Evolutionary conservation across 2,329 filamentous ascomycete genomes (phyloP).

Genomic region (Claviceps capensis): DNA sequence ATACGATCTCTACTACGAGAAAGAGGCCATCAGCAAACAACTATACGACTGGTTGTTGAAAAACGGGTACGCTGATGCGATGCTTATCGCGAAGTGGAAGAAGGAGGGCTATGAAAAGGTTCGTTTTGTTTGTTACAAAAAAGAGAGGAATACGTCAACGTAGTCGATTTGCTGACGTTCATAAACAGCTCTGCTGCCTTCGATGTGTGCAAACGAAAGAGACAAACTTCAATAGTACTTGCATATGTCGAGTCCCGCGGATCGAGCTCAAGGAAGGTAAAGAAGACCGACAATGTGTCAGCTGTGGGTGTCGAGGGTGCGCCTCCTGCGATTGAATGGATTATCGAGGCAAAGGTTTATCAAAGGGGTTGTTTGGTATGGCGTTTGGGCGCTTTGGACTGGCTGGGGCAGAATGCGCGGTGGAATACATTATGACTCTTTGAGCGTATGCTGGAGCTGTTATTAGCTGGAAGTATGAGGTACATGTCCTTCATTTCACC

Average conservation of each 20-base stretch:
- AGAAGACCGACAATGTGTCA: conserved; percentile 75
- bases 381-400: conserved; percentile 8
- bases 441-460: not conserved
- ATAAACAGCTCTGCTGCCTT: conserved; percentile 67
- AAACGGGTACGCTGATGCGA: conserved; percentile 89
- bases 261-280: conserved; percentile 82
- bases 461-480: conserved; percentile 14
- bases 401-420: not conserved
- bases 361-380: not conserved
- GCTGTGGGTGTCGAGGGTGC: conserved; percentile 86
- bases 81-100: conserved; percentile 99
- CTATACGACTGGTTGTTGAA: conserved; percentile 95
- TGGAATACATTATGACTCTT: not conserved
- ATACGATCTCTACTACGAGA: conserved; percentile 96
- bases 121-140: conserved; percentile 26
- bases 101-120: conserved; percentile 98
- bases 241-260: conserved; percentile 88
- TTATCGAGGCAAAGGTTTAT: not conserved
- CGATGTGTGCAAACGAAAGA: conserved; percentile 99
- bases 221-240: conserved; percentile 96
- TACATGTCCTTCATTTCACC: conserved; percentile 22
- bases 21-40: conserved; percentile 83
- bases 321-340: conserved; percentile 59
- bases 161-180: not conserved
- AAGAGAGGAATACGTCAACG: conserved; percentile 5